Conservation (phyloP, 2,329 filamentous ascomycete genomes). For the Dactylellina leptospora region DNA sequence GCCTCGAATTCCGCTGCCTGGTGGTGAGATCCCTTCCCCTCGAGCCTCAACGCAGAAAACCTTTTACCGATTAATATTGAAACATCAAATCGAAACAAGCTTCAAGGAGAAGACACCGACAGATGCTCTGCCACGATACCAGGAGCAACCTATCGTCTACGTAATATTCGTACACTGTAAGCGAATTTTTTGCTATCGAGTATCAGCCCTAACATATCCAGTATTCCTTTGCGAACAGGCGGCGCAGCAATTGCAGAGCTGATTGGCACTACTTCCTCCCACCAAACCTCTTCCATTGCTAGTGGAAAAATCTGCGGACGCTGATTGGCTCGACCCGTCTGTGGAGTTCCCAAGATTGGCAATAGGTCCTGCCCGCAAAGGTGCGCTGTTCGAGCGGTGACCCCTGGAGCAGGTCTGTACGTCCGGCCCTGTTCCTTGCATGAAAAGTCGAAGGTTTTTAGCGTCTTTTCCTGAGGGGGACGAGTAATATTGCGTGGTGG, state of each 20-base stretch:
- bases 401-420: slow-evolving; percentile 38
- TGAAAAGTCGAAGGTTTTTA: slow-evolving; percentile 50
- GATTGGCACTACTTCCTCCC: too few species aligned
- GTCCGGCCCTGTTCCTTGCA: slow-evolving; percentile 53
- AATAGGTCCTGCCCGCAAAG: slow-evolving; percentile 43
- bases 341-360: slow-evolving; percentile 52
- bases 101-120: slow-evolving; percentile 32
- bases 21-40: slow-evolving; percentile 29
- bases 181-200: too few species aligned
- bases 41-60: neutral
- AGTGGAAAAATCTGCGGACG: neutral
- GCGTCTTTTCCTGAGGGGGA: slow-evolving; percentile 33
- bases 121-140: slow-evolving; percentile 15
- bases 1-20: slow-evolving; percentile 42
- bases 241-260: too few species aligned
- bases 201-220: too few species aligned
- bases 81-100: slow-evolving; percentile 6
- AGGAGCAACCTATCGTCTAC: too few species aligned
- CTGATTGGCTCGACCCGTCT: slow-evolving; percentile 40
- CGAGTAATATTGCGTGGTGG: slow-evolving; percentile 51
- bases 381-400: slow-evolving; percentile 32
- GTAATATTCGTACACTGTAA: too few species aligned
- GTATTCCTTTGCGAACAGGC: too few species aligned
- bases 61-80: neutral
- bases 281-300: neutral